Evolutionary conservation across 257 asterid genomes (phyloP), one percentile per base, ranked within the genome.

Genomic region (Solanum chiquidenum): DNA sequence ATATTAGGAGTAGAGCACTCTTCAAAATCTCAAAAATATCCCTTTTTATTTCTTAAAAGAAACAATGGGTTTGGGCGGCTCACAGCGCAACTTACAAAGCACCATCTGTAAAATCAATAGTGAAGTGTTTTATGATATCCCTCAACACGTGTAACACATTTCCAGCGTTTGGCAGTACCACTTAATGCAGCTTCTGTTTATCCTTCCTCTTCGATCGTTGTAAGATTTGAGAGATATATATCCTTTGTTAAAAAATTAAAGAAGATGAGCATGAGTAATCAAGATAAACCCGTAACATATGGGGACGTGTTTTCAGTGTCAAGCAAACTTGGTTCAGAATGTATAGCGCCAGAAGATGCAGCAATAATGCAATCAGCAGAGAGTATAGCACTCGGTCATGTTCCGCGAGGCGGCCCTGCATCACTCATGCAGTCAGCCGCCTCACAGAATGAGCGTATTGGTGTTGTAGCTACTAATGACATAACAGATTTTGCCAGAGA

Each of bases 281-380:
- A 58, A 27, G 52, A 68, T 18, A 88, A 86, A 44, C 84, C 92
- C 10, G 87, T 95, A 35, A 93, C 77, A 74, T 95, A 95, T 55
- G 96, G 98, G 14, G 97, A 95, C 79, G 92, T 96, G 2, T 95
- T 96, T 68, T 6, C 82, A 4, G 96, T 96, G 85, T 89, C 96
- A 3, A 97, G 94, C 38, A 58, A 92, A 58, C 62, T 94, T 10
- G 94, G 96, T 37, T 86, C 95, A 4, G 86, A 93, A 40, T 90
- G 93, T 3, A 88, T 96, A 40, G 88, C 96, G 4, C 98, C 95
- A 33, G 91, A 91, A 86, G 99, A 94, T 72, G 98, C 98, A 60
- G 93, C 96, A 68, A 33, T 87, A 29, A 87, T 95, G 88, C 95
- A 93, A 86, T 86, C 93, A 2, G 98, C 96, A 3, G 99, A 96